These are phyloP conservation scores for Hypomyces perniciosus DNA, from an alignment of 2,329 filamentous ascomycete genomes.

Conservation along the genomic window DNA sequence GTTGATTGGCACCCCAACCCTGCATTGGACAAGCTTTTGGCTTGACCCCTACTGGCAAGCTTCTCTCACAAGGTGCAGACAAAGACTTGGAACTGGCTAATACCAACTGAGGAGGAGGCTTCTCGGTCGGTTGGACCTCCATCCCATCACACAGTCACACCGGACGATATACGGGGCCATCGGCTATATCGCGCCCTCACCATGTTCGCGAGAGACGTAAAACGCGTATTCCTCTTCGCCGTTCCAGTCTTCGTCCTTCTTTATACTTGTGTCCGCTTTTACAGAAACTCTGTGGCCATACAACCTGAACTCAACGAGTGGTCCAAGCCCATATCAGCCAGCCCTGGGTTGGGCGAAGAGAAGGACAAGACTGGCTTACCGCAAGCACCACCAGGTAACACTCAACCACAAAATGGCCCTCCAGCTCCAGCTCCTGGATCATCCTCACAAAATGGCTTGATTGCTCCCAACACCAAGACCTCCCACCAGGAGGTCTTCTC, in stretches of 20 bases:
- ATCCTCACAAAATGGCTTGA: neutral
- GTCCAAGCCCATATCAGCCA: constrained; percentile 1
- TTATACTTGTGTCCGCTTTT: constrained; percentile 22
- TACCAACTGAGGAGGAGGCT: neutral
- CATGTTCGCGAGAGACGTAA: constrained; percentile 29
- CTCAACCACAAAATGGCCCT: neutral
- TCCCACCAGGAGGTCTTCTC: constrained; percentile 40
- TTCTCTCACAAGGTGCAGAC: neutral
- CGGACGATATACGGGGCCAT: neutral
- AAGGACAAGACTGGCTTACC: neutral
- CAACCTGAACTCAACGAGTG: neutral
- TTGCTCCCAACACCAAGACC: neutral
- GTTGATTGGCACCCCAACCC: too few relatives aligned
- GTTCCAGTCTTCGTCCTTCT: constrained; percentile 25
- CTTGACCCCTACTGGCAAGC: neutral
- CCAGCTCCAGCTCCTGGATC: neutral
- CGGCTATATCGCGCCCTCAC: constrained; percentile 7
- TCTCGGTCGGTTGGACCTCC: neutral
- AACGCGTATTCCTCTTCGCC: constrained; percentile 25
- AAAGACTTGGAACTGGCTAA: neutral
- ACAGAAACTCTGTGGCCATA: constrained; percentile 2
- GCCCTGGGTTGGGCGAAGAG: neutral
- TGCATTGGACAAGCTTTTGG: neutral
- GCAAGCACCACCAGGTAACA: neutral
- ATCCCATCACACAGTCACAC: neutral